A percentile compares a stretch with the other conserved stretches of the same genome.
These are phyloP conservation scores for Acanthamoeba triangularis DNA, from an alignment of 208 protist species.

Conservation along the genomic window DNA sequence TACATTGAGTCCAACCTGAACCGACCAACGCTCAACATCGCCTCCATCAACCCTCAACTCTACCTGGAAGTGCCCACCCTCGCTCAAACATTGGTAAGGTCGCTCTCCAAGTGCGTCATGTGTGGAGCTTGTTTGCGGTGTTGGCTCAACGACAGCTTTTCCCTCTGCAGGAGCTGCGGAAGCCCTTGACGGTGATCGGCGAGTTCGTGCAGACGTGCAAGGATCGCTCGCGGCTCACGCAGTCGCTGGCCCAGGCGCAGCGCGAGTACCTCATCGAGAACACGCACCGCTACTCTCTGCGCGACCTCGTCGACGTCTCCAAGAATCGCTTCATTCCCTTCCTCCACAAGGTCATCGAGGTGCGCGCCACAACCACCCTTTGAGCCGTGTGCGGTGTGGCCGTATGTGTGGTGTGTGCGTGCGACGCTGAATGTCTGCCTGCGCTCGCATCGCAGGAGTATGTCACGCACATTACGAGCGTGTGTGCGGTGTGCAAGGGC, in stretches of 20 bases:
- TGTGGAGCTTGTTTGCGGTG: no score
- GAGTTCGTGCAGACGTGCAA: conserved; percentile 31
- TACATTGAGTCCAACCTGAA: conserved; percentile 24
- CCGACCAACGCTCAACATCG: conserved; percentile 14
- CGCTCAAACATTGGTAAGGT: background rate
- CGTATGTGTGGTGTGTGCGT: background rate
- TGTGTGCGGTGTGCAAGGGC: conserved; percentile 45
- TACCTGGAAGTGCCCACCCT: background rate
- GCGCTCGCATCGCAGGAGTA: background rate
- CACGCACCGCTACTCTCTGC: conserved; percentile 15
- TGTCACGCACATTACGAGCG: background rate
- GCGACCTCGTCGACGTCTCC: background rate
- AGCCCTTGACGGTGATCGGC: conserved; percentile 1
- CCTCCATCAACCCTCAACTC: conserved; percentile 23
- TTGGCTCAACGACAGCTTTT: background rate
- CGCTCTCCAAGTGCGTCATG: no score
- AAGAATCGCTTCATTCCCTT: background rate
- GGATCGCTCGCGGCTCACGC: background rate
- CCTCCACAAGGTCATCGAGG: background rate
- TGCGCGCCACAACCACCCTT: background rate
- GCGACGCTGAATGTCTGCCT: background rate
- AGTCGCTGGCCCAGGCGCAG: background rate
- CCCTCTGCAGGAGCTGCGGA: background rate
- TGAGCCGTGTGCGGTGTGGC: background rate
- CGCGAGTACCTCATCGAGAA: conserved; percentile 26